These are phyloP conservation scores for Colletotrichum neosansevieriae DNA, from an alignment of 2,329 filamentous ascomycete genomes.

Conservation along the genomic window DNA sequence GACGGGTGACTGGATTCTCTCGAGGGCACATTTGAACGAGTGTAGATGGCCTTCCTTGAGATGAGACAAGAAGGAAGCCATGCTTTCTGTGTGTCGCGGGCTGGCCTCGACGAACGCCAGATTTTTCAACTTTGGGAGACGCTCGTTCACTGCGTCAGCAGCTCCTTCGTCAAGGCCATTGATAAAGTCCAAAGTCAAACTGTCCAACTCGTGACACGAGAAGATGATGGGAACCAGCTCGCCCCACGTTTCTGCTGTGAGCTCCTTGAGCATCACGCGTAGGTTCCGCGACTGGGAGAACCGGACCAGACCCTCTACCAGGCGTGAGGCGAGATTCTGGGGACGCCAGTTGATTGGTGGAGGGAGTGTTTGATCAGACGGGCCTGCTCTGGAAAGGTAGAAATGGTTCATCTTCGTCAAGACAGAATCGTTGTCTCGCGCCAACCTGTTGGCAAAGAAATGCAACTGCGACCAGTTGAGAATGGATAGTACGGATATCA, in stretches of 20 bases:
- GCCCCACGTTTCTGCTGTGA: slow-evolving; percentile 4
- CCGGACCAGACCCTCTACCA: not conserved
- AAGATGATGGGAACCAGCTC: not conserved
- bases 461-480: too few species aligned
- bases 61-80: slow-evolving; percentile 6
- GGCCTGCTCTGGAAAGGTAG: too few species aligned
- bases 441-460: too few species aligned
- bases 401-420: too few species aligned
- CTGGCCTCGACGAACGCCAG: not conserved
- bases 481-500: not conserved
- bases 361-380: too few species aligned
- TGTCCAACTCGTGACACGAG: not conserved
- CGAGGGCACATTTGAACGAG: slow-evolving; percentile 5
- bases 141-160: not conserved
- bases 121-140: not conserved
- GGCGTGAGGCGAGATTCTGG: too few species aligned
- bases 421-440: too few species aligned
- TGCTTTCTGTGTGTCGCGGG: not conserved
- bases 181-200: not conserved
- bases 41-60: not conserved
- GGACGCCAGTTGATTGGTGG: too few species aligned
- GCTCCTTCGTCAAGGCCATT: not conserved
- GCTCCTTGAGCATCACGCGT: not conserved
- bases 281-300: not conserved
- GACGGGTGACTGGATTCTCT: not conserved